Conservation (phyloP, 495 filamentous ascomycete genomes). For the Penicillium daleae region DNA sequence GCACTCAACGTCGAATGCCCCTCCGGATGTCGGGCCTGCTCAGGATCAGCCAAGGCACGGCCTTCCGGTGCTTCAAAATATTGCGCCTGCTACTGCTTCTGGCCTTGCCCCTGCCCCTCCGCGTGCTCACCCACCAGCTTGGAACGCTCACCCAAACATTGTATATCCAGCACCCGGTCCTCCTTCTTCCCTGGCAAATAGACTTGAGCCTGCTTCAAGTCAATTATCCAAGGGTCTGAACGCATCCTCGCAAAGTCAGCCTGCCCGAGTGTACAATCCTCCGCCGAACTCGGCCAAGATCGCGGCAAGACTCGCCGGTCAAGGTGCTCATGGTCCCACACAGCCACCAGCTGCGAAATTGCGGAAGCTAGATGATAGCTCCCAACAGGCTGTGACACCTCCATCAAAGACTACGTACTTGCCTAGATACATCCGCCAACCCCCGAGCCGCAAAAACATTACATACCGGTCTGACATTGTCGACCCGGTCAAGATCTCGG, state of each 20-base stretch:
- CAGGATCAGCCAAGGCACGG: background rate
- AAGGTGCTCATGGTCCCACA: background rate
- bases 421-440: background rate
- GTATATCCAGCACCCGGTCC: background rate
- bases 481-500: slow-evolving; percentile 46
- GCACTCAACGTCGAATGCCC: background rate
- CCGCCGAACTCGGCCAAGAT: background rate
- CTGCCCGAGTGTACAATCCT: background rate
- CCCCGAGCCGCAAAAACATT: slow-evolving; percentile 11
- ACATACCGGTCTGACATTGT: slow-evolving; percentile 38
- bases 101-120: background rate
- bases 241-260: background rate
- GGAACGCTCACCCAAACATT: background rate
- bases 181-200: background rate
- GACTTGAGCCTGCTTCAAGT: background rate
- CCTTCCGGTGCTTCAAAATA: background rate
- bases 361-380: slow-evolving; percentile 15
- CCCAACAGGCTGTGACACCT: background rate
- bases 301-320: background rate
- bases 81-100: background rate
- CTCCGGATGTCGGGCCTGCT: background rate
- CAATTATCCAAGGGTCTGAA: background rate
- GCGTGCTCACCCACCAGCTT: background rate
- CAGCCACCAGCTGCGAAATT: slow-evolving; percentile 6
- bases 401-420: background rate